phyloP scores from a whole-genome alignment of 768 basidiomycete genomes.

The Lanmaoa pseudosensibilis region DNA sequence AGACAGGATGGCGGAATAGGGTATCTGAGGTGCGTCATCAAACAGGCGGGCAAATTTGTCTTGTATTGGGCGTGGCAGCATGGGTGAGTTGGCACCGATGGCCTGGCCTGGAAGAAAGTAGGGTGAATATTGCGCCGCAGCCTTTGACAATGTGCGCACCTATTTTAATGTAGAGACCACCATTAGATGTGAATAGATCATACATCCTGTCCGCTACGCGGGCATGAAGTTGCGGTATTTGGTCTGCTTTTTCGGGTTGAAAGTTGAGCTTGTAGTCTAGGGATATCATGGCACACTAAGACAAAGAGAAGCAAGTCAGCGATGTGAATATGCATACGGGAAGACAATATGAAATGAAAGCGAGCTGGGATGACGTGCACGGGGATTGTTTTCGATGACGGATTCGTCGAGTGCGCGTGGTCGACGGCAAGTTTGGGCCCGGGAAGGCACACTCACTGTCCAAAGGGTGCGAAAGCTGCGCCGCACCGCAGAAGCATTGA shows the following conservation, averaged over 20 bases:
- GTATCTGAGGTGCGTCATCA: constrained; percentile 85
- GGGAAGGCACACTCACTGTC: constrained; percentile 40
- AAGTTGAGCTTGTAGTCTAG: constrained; percentile 90
- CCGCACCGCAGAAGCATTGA: constrained; percentile 48
- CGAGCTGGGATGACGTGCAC: neutral
- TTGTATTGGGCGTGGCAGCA: constrained; percentile 83
- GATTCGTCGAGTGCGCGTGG: neutral
- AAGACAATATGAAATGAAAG: neutral
- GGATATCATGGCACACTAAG: constrained; percentile 66
- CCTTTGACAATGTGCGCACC: constrained; percentile 38
- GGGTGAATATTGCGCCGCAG: neutral
- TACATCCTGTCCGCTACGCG: constrained; percentile 80
- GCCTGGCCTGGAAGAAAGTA: constrained; percentile 54
- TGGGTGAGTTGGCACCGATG: constrained; percentile 80
- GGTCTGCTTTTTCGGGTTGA: constrained; percentile 62
- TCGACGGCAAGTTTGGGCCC: neutral
- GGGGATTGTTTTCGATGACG: neutral
- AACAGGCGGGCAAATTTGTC: constrained; percentile 80
- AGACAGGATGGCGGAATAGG: constrained; percentile 62
- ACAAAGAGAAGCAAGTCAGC: neutral
- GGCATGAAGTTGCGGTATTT: constrained; percentile 80
- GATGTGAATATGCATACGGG: neutral
- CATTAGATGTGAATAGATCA: constrained; percentile 76
- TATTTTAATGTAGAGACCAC: constrained; percentile 84
- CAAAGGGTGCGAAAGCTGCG: constrained; percentile 51